Evolutionary conservation across 176 grass and related monocot genomes (phyloP).

Genomic region (Triticum aestivum): IWGSC_CS_RefSeq_v2.1 NC_057799.1:524046080-524046579

Average conservation of each 20-base stretch:
- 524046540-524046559: too few species aligned
- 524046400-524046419: background rate
- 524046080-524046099: background rate
- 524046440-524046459: too few species aligned
- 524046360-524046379: background rate
- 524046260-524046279: background rate
- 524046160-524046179: background rate
- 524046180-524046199: background rate
- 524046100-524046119: slow-evolving; percentile 13
- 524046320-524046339: background rate
- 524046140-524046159: too few species aligned
- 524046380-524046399: background rate
- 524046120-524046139: background rate
- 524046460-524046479: too few species aligned
- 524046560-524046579: too few species aligned
- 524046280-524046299: background rate
- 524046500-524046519: too few species aligned
- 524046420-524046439: too few species aligned
- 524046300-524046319: background rate
- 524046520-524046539: too few species aligned
- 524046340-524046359: background rate
- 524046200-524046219: slow-evolving; percentile 27
- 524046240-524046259: background rate
- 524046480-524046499: background rate
- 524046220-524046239: background rate